phyloP scores from a whole-genome alignment of 768 basidiomycete species.

The Russula foetens region DNA sequence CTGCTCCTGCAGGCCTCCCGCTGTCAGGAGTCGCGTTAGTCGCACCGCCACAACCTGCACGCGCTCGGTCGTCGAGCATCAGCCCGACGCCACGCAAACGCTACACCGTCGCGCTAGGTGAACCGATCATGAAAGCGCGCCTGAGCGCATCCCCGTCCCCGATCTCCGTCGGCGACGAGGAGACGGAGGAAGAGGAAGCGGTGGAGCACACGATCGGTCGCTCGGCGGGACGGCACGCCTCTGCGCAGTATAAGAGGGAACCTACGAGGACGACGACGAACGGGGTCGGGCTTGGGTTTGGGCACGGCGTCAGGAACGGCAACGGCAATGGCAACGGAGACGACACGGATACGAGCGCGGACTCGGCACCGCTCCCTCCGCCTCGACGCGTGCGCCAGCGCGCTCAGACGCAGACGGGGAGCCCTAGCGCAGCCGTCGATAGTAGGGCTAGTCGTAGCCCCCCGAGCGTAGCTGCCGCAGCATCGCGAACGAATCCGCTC shows the following conservation, averaged over 20 bases:
- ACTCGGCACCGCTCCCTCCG: not conserved
- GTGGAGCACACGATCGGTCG: constrained; percentile 43
- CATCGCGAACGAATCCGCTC: constrained; percentile 21
- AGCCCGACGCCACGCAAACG: constrained; percentile 68
- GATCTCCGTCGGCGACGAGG: constrained; percentile 17
- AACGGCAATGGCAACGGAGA: constrained; percentile 2
- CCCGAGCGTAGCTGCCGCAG: not conserved
- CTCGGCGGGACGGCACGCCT: constrained; percentile 44
- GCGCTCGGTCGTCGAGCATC: constrained; percentile 46
- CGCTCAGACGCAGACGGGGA: not conserved
- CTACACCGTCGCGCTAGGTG: constrained; percentile 80
- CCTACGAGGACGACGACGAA: constrained; percentile 16
- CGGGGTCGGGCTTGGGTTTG: constrained; percentile 20
- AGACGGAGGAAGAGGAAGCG: constrained; percentile 28
- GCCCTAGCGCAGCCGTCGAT: not conserved
- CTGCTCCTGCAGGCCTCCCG: constrained; percentile 10
- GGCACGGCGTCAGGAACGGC: constrained; percentile 3
- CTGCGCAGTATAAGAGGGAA: not conserved
- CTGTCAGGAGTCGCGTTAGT: not conserved
- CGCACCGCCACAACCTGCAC: constrained; percentile 33
- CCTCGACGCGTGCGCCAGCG: constrained; percentile 1
- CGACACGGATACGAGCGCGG: constrained; percentile 11
- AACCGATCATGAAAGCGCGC: constrained; percentile 42
- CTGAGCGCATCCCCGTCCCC: constrained; percentile 21
- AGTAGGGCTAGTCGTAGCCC: too few relatives aligned